phyloP scores from a whole-genome alignment of 306 rosid genomes.

The Pyrus betulifolia region DNA sequence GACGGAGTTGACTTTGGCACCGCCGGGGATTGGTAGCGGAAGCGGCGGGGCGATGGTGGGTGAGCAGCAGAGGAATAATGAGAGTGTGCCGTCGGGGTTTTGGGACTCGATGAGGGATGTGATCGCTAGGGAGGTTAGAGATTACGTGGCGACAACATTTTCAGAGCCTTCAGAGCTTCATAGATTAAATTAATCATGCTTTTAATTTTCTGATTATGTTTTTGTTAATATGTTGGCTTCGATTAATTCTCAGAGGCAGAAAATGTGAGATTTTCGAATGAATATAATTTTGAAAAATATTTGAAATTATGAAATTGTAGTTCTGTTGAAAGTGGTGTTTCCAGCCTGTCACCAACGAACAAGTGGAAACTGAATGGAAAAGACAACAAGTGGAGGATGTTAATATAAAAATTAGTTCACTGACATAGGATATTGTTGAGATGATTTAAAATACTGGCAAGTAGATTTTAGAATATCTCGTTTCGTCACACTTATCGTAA shows the following conservation, averaged over 20 bases:
- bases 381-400: neutral
- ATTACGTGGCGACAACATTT: constrained; percentile 61
- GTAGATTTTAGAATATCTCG: too few relatives aligned
- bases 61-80: constrained; percentile 20
- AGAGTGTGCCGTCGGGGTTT: constrained; percentile 51
- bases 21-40: constrained; percentile 47
- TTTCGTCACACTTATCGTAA: too few relatives aligned
- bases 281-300: neutral
- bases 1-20: constrained; percentile 87
- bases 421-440: too few relatives aligned
- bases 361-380: neutral
- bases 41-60: neutral
- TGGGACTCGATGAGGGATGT: constrained; percentile 86
- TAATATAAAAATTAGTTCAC: neutral
- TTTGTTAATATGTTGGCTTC: neutral
- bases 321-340: neutral
- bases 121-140: constrained; percentile 81
- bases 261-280: neutral
- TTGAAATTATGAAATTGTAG: neutral
- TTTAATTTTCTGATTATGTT: neutral
- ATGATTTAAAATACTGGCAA: too few relatives aligned
- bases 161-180: constrained; percentile 45
- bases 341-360: constrained; percentile 21
- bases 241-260: neutral
- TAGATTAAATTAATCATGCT: neutral